Conservation (phyloP, 176 grass and related monocot species). For the Lolium rigidum region DNA sequence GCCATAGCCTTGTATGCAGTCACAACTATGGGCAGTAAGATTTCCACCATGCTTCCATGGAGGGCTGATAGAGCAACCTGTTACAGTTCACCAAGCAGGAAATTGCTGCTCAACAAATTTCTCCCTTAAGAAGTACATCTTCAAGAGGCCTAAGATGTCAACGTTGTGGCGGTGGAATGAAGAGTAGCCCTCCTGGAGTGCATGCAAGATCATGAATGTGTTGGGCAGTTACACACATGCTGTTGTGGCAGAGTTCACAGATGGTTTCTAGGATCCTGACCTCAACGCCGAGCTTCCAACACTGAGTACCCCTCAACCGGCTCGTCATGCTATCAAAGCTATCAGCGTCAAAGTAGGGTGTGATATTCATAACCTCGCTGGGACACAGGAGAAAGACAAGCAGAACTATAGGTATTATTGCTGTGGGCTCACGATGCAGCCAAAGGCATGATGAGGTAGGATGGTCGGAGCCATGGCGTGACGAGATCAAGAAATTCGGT, state of each 20-base stretch:
- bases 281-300: not conserved
- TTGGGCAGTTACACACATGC: not conserved
- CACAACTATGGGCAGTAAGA: not conserved
- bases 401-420: not conserved
- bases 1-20: not conserved
- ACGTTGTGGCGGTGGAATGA: not conserved
- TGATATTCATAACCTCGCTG: not conserved
- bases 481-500: not conserved
- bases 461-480: not conserved
- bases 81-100: not conserved
- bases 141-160: not conserved
- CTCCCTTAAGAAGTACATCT: not conserved
- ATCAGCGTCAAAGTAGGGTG: not conserved
- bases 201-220: not conserved
- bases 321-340: not conserved
- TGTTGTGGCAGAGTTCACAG: not conserved
- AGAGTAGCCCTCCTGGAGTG: not conserved
- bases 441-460: not conserved
- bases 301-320: not conserved
- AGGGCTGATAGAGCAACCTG: not conserved
- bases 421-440: not conserved
- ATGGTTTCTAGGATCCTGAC: conserved; percentile 16
- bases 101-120: not conserved
- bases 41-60: not conserved
- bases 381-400: not conserved